A percentile compares a stretch with the other conserved stretches of the same genome.
These are phyloP conservation scores for Xerocomellus chrysenteron DNA, from an alignment of 768 basidiomycete species.

Conservation along the genomic window DNA sequence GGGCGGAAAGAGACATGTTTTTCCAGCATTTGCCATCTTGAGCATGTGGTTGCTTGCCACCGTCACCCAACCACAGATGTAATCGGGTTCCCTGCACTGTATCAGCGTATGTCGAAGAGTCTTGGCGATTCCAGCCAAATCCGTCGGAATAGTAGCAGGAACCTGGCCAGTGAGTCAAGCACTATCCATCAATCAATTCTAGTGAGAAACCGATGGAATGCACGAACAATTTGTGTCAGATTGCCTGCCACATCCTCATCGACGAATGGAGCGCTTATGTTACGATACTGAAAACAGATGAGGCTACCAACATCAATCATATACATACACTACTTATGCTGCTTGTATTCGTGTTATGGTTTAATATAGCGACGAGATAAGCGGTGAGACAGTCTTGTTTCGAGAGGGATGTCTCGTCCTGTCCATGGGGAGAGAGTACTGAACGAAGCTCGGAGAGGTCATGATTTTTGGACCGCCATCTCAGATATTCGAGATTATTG, in stretches of 20 bases:
- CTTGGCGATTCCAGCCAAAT: conserved; percentile 18
- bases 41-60: conserved; percentile 23
- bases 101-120: conserved; percentile 17
- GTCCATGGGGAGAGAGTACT: conserved; percentile 2
- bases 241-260: conserved; percentile 19
- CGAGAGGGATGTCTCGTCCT: conserved; percentile 10
- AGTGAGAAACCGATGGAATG: neutral
- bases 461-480: conserved; percentile 12
- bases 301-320: neutral
- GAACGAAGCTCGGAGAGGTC: conserved; percentile 17
- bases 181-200: neutral
- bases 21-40: conserved; percentile 14
- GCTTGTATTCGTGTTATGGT: conserved; percentile 27
- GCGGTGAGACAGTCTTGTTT: conserved; percentile 34
- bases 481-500: conserved; percentile 13
- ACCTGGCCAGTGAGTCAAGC: conserved; percentile 1
- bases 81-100: conserved; percentile 12
- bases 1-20: conserved; percentile 12
- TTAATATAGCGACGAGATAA: conserved; percentile 24
- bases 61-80: conserved; percentile 18
- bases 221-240: conserved; percentile 22
- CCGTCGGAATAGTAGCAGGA: conserved; percentile 13
- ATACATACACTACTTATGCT: conserved; percentile 20
- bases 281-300: conserved; percentile 19
- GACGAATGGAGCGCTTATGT: conserved; percentile 16